phyloP scores from a whole-genome alignment of 1,139 yeast genomes.

The Waltiozyma sp. region DNA sequence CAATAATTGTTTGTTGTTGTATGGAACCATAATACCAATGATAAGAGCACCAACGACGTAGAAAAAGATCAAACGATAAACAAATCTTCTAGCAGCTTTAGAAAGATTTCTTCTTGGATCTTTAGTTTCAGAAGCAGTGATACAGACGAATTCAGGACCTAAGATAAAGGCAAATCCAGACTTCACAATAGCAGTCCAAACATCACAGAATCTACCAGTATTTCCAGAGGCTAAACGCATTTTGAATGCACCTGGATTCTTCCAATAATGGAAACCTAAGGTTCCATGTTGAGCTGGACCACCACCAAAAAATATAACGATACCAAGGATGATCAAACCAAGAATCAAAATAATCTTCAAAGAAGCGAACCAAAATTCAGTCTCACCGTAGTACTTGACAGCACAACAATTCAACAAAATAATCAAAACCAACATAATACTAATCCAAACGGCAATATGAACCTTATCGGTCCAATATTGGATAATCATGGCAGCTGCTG shows the following conservation, averaged over 20 bases:
- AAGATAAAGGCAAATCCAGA: slow-evolving; percentile 37
- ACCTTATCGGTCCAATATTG: slow-evolving; percentile 72
- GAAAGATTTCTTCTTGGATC: slow-evolving; percentile 67
- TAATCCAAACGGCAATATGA: slow-evolving; percentile 50
- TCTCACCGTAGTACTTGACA: slow-evolving; percentile 63
- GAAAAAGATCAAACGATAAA: slow-evolving; percentile 59
- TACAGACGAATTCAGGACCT: slow-evolving; percentile 55
- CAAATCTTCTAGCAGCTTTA: slow-evolving; percentile 58
- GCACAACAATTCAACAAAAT: slow-evolving; percentile 56
- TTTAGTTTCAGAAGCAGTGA: slow-evolving; percentile 64
- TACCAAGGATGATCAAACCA: slow-evolving; percentile 61
- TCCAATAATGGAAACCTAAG: slow-evolving; percentile 61
- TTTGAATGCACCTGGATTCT: slow-evolving; percentile 40
- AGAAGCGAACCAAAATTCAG: slow-evolving; percentile 70
- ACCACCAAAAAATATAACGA: slow-evolving; percentile 77
- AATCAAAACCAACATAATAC: slow-evolving; percentile 51
- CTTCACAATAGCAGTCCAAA: slow-evolving; percentile 27
- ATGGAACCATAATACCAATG: slow-evolving; percentile 40
- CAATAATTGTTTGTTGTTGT: slow-evolving; percentile 28
- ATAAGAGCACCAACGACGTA: slow-evolving; percentile 60
- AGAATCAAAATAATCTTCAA: slow-evolving; percentile 60
- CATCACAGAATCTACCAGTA: slow-evolving; percentile 49
- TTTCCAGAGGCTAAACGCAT: slow-evolving; percentile 44
- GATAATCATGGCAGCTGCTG: slow-evolving; percentile 65
- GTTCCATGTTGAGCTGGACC: slow-evolving; percentile 61